Base-by-base conservation (phyloP, 805 yeast species). In the Vanderwaltozyma verrucispora region DNA sequence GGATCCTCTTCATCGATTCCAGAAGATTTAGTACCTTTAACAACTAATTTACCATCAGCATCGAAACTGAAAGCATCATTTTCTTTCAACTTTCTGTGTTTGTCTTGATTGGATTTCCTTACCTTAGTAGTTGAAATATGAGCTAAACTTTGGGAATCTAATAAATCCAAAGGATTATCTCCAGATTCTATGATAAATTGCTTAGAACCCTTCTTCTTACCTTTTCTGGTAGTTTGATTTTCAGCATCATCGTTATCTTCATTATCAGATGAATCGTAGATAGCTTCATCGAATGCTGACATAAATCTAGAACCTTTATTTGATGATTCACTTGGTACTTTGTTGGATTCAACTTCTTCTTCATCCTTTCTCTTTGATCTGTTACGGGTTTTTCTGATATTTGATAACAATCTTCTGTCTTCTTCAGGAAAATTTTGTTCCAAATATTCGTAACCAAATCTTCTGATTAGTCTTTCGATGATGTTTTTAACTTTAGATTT, bases 401-500 rank as follows among this genome's bases (percentile, higher is more conserved):
- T 88, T 13, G 79, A 72, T 41, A 92, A 71, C 51, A 92, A 68
- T 62, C 84, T 89, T 56, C 65, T 70, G 54, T 92, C 97, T 37
- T 80, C 89, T 54, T 83, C 95, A 10, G 99, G 99, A 64, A 92
- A 87, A 36, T 76, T 74, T 37, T 65, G 65, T 54, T 83, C 95
- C 36, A 92, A 73, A n/a, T 67, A 71, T 25, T 88, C 96, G 44
- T 75, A 71, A n/a, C 97, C 96, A 55, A 85, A 86, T 55, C 87
- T 78, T 57, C 98, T 75, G 38, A 89, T 74, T 52, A 92, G 67
- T 50, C 97, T 75, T 68, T 92, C 99, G 44, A 92, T 68, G 38
- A 92, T 81, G 54, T 92, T 96, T 65, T 86, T 85, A 27, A 92
- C 89, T 60, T 85, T 89, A 12, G 88, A 74, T 58, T 85, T 87